Percentiles rank a stretch among this genome's conserved stretches.
These are phyloP conservation scores for Barnettozyma californica DNA, from an alignment of 805 yeast genomes.

Conservation along the genomic window DNA sequence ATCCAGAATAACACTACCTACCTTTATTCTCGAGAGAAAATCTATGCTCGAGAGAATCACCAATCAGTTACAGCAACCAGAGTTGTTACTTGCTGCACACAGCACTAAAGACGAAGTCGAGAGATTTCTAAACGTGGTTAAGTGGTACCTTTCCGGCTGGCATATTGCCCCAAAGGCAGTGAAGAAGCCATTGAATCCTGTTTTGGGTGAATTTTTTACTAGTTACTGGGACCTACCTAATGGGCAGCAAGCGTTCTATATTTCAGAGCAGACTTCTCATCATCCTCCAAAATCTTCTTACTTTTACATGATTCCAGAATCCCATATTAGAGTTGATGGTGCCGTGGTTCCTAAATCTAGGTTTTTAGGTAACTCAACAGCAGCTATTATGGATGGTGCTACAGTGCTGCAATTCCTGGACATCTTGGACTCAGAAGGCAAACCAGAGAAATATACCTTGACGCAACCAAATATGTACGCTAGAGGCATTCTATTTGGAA, in stretches of 20 bases:
- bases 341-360: conserved; percentile 79
- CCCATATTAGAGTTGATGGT: conserved; percentile 83
- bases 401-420: conserved; percentile 68
- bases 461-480: conserved; percentile 97
- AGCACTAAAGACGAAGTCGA: conserved; percentile 48
- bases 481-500: conserved; percentile 88
- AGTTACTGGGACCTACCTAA: conserved; percentile 90
- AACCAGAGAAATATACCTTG: conserved; percentile 67
- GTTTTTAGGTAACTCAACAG: conserved; percentile 93
- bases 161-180: conserved; percentile 98
- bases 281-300: conserved; percentile 98
- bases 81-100: conserved; percentile 66
- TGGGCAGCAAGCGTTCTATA: conserved; percentile 67
- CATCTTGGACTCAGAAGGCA: conserved; percentile 39
- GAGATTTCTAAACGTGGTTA: conserved; percentile 69
- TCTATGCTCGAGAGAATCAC: conserved; percentile 95
- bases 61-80: conserved; percentile 79
- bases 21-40: conserved; percentile 90
- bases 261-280: conserved; percentile 93
- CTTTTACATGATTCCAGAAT: conserved; percentile 80
- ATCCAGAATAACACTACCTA: conserved; percentile 87
- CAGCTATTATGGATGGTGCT: conserved; percentile 93
- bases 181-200: conserved; percentile 93
- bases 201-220: conserved; percentile 83
- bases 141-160: conserved; percentile 95